Conservation (phyloP, 352 stramenopile species). For the Pythium monospermum region DNA sequence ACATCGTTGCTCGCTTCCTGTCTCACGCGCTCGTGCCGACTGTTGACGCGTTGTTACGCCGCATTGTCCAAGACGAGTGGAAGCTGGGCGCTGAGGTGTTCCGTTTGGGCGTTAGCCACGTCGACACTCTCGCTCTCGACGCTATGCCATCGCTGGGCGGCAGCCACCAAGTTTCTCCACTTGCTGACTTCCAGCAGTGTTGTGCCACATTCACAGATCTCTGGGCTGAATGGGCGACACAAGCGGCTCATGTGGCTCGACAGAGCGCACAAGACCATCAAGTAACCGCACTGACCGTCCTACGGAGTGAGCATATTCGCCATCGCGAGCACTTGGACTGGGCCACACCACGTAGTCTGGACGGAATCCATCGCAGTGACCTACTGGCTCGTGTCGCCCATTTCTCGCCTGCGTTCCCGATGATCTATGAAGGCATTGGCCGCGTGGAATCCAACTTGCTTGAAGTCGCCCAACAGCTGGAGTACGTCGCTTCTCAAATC, state of each 20-base stretch:
- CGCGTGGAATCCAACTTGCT: constrained; percentile 10
- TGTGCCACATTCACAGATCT: not conserved
- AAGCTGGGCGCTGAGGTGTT: constrained; percentile 30
- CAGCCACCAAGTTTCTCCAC: not conserved
- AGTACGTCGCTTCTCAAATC: constrained; percentile 20
- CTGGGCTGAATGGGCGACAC: constrained; percentile 1
- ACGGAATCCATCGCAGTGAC: too few species aligned
- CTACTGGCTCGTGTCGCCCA: constrained; percentile 1
- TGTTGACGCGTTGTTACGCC: constrained; percentile 24
- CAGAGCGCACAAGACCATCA: not conserved
- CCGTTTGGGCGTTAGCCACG: not conserved
- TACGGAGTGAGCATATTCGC: constrained; percentile 2
- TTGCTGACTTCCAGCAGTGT: constrained; percentile 2
- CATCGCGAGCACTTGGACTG: constrained; percentile 9
- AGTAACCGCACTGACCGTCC: not conserved
- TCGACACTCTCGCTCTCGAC: constrained; percentile 8
- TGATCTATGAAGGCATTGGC: constrained; percentile 10
- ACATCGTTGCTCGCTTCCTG: too few species aligned
- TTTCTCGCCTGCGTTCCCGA: constrained; percentile 3
- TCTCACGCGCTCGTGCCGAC: not conserved
- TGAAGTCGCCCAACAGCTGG: constrained; percentile 21
- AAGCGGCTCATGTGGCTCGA: not conserved
- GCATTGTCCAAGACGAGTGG: constrained; percentile 39
- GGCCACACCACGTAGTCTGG: too few species aligned
- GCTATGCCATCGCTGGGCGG: constrained; percentile 11